Evolutionary conservation across 768 basidiomycete genomes (phyloP).

Genomic region (Amanita rubescens): DNA sequence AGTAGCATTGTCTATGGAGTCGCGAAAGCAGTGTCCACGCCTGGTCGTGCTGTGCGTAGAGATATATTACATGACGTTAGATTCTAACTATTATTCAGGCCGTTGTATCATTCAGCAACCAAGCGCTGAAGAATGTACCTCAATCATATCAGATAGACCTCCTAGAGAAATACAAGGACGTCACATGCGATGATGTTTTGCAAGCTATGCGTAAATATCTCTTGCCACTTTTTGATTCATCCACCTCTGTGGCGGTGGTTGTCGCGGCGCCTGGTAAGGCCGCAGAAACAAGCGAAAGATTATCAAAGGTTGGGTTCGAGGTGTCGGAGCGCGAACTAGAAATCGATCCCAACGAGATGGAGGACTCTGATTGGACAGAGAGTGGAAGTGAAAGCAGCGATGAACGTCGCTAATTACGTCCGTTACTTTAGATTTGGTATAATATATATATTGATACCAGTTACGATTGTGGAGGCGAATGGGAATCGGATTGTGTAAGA

Average conservation of each 20-base stretch:
- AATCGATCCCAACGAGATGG: conserved; percentile 46
- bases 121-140: conserved; percentile 80
- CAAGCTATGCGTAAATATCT: conserved; percentile 63
- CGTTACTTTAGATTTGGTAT: background rate
- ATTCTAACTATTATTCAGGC: conserved; percentile 41
- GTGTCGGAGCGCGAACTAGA: conserved; percentile 69
- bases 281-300: conserved; percentile 57
- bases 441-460: background rate
- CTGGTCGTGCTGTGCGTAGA: conserved; percentile 71
- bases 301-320: conserved; percentile 65
- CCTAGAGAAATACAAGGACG: conserved; percentile 71
- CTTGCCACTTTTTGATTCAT: conserved; percentile 76
- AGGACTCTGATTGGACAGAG: conserved; percentile 27
- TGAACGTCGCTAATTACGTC: conserved; percentile 9
- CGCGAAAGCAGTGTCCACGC: conserved; percentile 74
- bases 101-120: conserved; percentile 77
- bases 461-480: background rate
- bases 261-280: conserved; percentile 80
- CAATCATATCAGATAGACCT: conserved; percentile 68
- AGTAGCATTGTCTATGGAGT: conserved; percentile 85
- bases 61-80: background rate
- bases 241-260: conserved; percentile 70
- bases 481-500: conserved; percentile 16
- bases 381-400: conserved; percentile 26
- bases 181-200: conserved; percentile 75